Base-by-base conservation (phyloP, 495 filamentous ascomycete genomes). In the Talaromyces thailandensis region DNA sequence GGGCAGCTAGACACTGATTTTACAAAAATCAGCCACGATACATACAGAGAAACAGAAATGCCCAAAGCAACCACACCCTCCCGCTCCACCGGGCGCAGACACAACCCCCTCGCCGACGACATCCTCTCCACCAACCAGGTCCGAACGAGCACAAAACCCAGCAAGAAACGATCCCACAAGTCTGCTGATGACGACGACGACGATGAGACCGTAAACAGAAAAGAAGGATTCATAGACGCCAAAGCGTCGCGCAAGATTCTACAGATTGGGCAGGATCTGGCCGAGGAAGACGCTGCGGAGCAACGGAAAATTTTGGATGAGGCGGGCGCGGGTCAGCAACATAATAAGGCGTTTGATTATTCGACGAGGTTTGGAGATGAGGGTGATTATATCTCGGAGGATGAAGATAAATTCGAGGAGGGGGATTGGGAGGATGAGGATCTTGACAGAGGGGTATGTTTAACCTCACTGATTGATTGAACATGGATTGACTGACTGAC, bases 221-320 rank as follows among this genome's bases (percentile, higher is more conserved):
- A 35, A 57, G 83, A 89, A 56, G 77, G 80, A 64, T 96, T 84
- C 69, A 81, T 98, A 60, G 93, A 96, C 72, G 87, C 92, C 53
- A 91, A 89, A 68, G 82, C 91, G 35, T 96, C 93, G 48, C 81
- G 87, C 62, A 92, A 91, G 69, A 97, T 98, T 71, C 72, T 98
- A 63, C 85, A 87, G 63, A 89, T 97, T 67, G 93, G 91, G 43
- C 86, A 90, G 64, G 89, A 91, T 64, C 76, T 96, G 45, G 86
- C 84, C 12, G 90, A 93, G 26, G 92, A 96, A 70, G 88, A 89
- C 58, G 78, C 79, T 18, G 76, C 78, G 28, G 83, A 87, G 63
- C 72, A 72, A 59, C 67, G 70, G 56, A 70, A 72, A 9, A 56
- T 67, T 60, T 64, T 64, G 65, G 11, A n/a, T 56, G 24, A 48